These are phyloP conservation scores for Pseudopithomyces maydicus DNA, from an alignment of 2,329 filamentous ascomycete genomes.

Conservation along the genomic window DNA sequence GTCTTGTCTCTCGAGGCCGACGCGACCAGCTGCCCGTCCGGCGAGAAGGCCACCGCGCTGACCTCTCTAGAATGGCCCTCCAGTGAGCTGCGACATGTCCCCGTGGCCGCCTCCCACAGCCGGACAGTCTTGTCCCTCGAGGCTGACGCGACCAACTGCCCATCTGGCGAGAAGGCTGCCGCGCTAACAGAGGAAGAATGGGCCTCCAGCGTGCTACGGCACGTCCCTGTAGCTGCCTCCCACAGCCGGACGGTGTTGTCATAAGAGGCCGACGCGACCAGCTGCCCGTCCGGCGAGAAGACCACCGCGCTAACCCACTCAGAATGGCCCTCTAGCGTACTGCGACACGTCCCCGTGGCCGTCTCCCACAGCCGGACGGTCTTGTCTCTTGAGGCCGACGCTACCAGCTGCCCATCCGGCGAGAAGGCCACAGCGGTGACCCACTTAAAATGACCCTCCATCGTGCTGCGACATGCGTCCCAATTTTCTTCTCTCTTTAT, in stretches of 20 bases:
- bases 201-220: conserved; percentile 10
- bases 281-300: conserved; percentile 20
- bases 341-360: conserved; percentile 7
- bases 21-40: conserved; percentile 13
- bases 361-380: conserved; percentile 13
- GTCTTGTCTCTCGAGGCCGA: conserved; percentile 18
- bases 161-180: conserved; percentile 19
- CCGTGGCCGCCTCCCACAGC: conserved; percentile 9
- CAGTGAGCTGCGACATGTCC: conserved; percentile 10
- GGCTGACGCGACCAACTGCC: conserved; percentile 17
- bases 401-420: conserved; percentile 17
- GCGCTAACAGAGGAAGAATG: conserved; percentile 2
- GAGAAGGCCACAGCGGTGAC: conserved; percentile 14
- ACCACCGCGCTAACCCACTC: conserved; percentile 4
- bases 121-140: conserved; percentile 14
- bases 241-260: conserved; percentile 15
- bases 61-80: conserved; percentile 54
- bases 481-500: conserved; percentile 13
- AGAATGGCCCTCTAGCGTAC: conserved; percentile 14
- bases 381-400: conserved; percentile 14
- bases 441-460: too few relatives aligned
- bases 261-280: conserved; percentile 16
- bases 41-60: conserved; percentile 51
- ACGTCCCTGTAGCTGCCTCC: conserved; percentile 7
- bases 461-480: conserved; percentile 4